Evolutionary conservation across 2,329 filamentous ascomycete species (phyloP).

Genomic region (Chrysoporthe cubensis): DNA sequence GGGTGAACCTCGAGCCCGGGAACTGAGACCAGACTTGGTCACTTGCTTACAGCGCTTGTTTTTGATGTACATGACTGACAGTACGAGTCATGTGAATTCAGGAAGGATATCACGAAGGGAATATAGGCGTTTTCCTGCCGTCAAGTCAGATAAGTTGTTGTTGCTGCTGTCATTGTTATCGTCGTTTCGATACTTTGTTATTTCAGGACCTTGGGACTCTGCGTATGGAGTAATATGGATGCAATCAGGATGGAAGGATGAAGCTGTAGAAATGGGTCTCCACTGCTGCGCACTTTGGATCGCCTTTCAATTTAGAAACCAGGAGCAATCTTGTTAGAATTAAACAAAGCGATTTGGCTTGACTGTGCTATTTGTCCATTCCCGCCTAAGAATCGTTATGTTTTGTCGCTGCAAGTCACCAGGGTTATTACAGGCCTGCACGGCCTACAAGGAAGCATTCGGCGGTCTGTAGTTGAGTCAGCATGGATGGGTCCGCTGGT

Average conservation of each 20-base stretch:
- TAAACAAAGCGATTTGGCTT: slow-evolving; percentile 24
- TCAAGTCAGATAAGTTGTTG: slow-evolving; percentile 1
- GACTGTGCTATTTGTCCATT: not conserved
- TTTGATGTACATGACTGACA: not conserved
- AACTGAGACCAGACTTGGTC: not conserved
- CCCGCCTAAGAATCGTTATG: not conserved
- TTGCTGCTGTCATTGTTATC: slow-evolving; percentile 3
- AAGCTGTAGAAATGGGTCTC: slow-evolving; percentile 4
- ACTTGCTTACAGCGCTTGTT: slow-evolving; percentile 1
- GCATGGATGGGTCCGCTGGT: not conserved
- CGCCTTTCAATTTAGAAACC: slow-evolving; percentile 20
- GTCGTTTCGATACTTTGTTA: slow-evolving; percentile 13
- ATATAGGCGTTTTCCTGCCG: not conserved
- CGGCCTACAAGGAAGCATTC: not conserved
- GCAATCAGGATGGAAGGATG: not conserved
- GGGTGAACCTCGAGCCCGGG: not conserved
- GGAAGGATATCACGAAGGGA: not conserved
- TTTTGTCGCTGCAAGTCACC: too few relatives aligned
- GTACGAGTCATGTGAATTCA: not conserved
- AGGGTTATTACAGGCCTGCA: not conserved
- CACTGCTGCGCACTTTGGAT: not conserved
- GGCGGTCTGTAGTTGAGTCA: not conserved
- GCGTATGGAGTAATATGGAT: slow-evolving; percentile 23
- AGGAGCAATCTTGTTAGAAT: slow-evolving; percentile 27
- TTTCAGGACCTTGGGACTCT: not conserved